Conservation (phyloP, 1,284 basidiomycete genomes). For the Sphaerobolus stellatus region DNA sequence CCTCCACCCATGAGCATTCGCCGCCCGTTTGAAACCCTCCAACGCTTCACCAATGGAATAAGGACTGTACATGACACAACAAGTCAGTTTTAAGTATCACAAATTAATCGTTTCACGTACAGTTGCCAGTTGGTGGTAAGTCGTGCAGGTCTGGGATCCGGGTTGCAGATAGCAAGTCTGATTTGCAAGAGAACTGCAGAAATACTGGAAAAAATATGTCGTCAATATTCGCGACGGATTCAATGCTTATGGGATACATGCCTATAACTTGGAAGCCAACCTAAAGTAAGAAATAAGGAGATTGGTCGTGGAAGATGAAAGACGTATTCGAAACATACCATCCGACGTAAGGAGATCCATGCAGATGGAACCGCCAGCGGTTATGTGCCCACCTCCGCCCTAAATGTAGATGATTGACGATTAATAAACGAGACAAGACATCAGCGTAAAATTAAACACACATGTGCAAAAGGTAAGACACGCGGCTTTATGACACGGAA, state of each 20-base stretch:
- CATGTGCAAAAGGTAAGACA: slow-evolving; percentile 56
- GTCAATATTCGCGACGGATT: slow-evolving; percentile 8
- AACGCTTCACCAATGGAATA: slow-evolving; percentile 55
- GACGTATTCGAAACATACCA: slow-evolving; percentile 35
- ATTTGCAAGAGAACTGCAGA: slow-evolving; percentile 62
- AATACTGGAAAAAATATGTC: slow-evolving; percentile 38
- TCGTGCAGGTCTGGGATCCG: slow-evolving; percentile 56
- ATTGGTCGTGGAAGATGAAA: not conserved
- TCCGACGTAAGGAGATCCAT: slow-evolving; percentile 66
- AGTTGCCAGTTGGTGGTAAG: slow-evolving; percentile 41
- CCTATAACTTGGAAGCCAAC: slow-evolving; percentile 68
- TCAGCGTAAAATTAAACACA: slow-evolving; percentile 18
- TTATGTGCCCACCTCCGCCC: slow-evolving; percentile 64
- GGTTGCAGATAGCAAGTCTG: slow-evolving; percentile 58
- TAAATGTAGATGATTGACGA: slow-evolving; percentile 18
- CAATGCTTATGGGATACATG: slow-evolving; percentile 20
- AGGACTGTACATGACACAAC: slow-evolving; percentile 32
- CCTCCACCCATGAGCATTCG: slow-evolving; percentile 57
- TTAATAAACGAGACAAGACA: not conserved
- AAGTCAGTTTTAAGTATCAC: not conserved
- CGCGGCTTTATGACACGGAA: slow-evolving; percentile 62
- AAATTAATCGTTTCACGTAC: not conserved
- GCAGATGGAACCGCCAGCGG: slow-evolving; percentile 64
- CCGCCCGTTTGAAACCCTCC: slow-evolving; percentile 56
- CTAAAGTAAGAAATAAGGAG: slow-evolving; percentile 19